Evolutionary conservation across 805 yeast species (phyloP).

Genomic region (Limtongozyma cylindracea): DNA sequence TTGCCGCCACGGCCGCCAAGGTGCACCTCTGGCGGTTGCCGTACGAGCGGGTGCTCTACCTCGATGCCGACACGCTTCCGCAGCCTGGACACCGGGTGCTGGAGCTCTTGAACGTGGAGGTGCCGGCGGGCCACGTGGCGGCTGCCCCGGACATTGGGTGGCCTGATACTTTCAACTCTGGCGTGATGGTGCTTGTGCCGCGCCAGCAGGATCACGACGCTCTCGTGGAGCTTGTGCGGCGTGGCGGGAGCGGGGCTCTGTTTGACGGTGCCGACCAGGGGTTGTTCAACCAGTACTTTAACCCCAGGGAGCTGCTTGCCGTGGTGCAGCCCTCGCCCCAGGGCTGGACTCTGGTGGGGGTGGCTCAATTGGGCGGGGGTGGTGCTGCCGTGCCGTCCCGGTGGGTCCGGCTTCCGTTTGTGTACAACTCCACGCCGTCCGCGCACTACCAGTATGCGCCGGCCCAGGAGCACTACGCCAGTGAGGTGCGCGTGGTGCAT

Average conservation of each 20-base stretch:
- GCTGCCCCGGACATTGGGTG: slow-evolving; percentile 5
- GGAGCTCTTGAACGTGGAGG: slow-evolving; percentile 1
- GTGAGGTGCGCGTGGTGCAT: slow-evolving; percentile 26
- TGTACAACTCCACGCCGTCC: slow-evolving; percentile 58
- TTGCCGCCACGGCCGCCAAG: slow-evolving; percentile 3
- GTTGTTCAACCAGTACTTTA: slow-evolving; percentile 51
- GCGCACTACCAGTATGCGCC: slow-evolving; percentile 3
- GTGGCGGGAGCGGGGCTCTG: slow-evolving; percentile 6
- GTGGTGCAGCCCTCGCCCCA: slow-evolving; percentile 4
- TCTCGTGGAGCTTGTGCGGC: slow-evolving; percentile 6
- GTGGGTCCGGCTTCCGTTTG: slow-evolving; percentile 60
- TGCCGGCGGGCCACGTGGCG: slow-evolving; percentile 2
- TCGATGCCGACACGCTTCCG: slow-evolving; percentile 4
- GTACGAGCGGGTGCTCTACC: slow-evolving; percentile 3
- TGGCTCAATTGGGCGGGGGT: too few species aligned
- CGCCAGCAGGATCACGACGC: slow-evolving; percentile 1
- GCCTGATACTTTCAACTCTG: slow-evolving; percentile 5
- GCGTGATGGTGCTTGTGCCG: slow-evolving; percentile 3
- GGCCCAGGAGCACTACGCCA: slow-evolving; percentile 1
- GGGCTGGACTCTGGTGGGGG: too few species aligned
- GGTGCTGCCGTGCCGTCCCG: slow-evolving; percentile 2
- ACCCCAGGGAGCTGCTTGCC: slow-evolving; percentile 15
- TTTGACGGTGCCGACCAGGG: slow-evolving; percentile 95
- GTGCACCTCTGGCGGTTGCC: slow-evolving; percentile 4
- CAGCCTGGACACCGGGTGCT: too few species aligned